A percentile compares a stretch with the other conserved stretches of the same genome.
phyloP scores from a whole-genome alignment of 139 green algal genomes.

The Spirogloea muscicola region DNA sequence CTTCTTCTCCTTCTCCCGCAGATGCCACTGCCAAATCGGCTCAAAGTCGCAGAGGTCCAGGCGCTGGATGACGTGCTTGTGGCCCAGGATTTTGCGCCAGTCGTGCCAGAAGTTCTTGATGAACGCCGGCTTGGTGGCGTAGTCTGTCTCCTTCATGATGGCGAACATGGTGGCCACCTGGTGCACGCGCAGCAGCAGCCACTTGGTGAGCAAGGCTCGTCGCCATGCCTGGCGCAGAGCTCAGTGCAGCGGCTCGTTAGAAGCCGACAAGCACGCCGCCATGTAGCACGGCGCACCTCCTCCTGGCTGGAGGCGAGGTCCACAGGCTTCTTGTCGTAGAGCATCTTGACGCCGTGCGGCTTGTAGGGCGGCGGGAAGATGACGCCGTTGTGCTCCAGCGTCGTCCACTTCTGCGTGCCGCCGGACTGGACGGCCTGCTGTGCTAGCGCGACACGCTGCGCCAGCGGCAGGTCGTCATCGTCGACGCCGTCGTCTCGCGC shows the following conservation, averaged over 20 bases:
- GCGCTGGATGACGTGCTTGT: constrained; percentile 78
- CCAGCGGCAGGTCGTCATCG: too few species aligned
- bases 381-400: constrained; percentile 83
- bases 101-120: constrained; percentile 95
- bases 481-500: too few species aligned
- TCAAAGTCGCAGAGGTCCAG: constrained; percentile 94
- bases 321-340: constrained; percentile 88
- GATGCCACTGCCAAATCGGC: constrained; percentile 85
- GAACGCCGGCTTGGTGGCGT: constrained; percentile 86
- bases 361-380: constrained; percentile 90
- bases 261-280: too few species aligned
- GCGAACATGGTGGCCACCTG: constrained; percentile 95
- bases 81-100: constrained; percentile 82
- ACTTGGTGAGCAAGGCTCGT: too few species aligned
- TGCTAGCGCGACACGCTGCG: not conserved
- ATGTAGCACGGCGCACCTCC: constrained; percentile 41
- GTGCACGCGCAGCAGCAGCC: constrained; percentile 48
- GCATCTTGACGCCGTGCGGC: constrained; percentile 92
- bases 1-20: constrained; percentile 85
- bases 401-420: constrained; percentile 76
- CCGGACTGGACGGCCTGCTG: not conserved
- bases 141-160: constrained; percentile 95
- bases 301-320: constrained; percentile 77
- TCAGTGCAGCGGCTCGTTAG: constrained; percentile 15
- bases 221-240: not conserved